Base-by-base conservation (phyloP, 441 rosid species). In the Populus trichocarpa region DNA sequence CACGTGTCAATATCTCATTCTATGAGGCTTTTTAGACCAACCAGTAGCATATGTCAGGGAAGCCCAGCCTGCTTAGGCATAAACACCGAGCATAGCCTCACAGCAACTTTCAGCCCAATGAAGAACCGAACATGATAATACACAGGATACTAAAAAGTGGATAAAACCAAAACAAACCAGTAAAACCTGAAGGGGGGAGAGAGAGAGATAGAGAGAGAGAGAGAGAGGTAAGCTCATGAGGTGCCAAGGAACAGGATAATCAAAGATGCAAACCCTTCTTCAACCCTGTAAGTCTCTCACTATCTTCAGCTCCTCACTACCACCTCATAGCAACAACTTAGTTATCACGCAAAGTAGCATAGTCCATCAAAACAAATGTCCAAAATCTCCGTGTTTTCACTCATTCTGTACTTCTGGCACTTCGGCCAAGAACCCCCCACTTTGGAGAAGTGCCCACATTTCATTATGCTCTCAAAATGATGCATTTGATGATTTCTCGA, bases 211-310 rank as follows among this genome's bases (percentile, higher is more conserved):
- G 33, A 22, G 16, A 7, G 40, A 53, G 5, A 26, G 28, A 14
- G 69, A 67, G 71, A 42, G 70, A 36, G 16, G 12, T 16, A 40
- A 20, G 80, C 84, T 70, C 30, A 81, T 75, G 81, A 82, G 82
- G 81, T 75, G 77, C 75, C 28, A 12, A 8, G 63, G 36, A 67
- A 75, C 81, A 77, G 80, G 85, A 88, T 86, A 83, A 85, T 80
- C 61, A 78, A 82, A 81, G 80, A 92, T 93, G 97, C 88, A 78
- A 82, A 75, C 87, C 74, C 83, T 83, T 75, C 83, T 85, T 77
- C 95, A 80, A 57, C 88, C 91, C 78, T 84, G 89, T 84, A 86
- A 86, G 83, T 87, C 87, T 72, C 80, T 79, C 42, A 76, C 73
- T 28, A 26, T 81, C 76, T 84, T 83, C 72, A 68, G 46, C 79